Evolutionary conservation across 139 green algal species (phyloP), one percentile per base, ranked within the genome.

Genomic region (Micromonas pusilla): DNA sequence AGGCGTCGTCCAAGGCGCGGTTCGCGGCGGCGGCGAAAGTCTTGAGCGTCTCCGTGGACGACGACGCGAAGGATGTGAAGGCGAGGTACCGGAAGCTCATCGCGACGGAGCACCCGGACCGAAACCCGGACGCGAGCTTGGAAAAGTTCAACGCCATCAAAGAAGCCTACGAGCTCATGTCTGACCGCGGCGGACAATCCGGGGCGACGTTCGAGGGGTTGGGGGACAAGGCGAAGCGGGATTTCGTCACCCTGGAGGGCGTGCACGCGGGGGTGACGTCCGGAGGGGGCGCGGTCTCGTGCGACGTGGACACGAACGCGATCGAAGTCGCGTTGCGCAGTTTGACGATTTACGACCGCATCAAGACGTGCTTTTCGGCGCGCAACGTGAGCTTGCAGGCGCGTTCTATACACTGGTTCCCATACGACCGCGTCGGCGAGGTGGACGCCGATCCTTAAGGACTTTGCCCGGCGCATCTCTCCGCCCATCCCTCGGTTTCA

Each of bases 131-230:
- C 37, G 21, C 68, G 0, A 34, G 20, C 13, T 20, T 53, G 20
- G 68, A 60, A 23, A 28, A 63, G 23, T 75, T 75, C 68, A 75
- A 75, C 68, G 68, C 68, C 23, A 75, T 75, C 30, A 75, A 75
- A 26, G 68, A 75, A 21, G 68, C 68, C 34, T 75, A 75, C 37
- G 68, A 75, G 37, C 38, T 75, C 21, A 30, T 75, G 21, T 33
- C 20, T 1, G 68, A 39, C 3, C 37, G 38, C 23, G 65, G 65
- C 21, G 68, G 53, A 30, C 30, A n/a, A n/a, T 28, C 21, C 3
- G 68, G 68, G 1, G 30, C 68, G 20, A 63, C 68, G 37, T 75
- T 64, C 30, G 68, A 75, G 30, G 68, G 68, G 2, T 2, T 75
- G 37, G 68, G 68, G 0, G 38, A 60, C 37, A 38, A 75, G 20